These are phyloP conservation scores for Globisporangium iwayamae DNA, from an alignment of 352 stramenopile species.

Conservation along the genomic window DNA sequence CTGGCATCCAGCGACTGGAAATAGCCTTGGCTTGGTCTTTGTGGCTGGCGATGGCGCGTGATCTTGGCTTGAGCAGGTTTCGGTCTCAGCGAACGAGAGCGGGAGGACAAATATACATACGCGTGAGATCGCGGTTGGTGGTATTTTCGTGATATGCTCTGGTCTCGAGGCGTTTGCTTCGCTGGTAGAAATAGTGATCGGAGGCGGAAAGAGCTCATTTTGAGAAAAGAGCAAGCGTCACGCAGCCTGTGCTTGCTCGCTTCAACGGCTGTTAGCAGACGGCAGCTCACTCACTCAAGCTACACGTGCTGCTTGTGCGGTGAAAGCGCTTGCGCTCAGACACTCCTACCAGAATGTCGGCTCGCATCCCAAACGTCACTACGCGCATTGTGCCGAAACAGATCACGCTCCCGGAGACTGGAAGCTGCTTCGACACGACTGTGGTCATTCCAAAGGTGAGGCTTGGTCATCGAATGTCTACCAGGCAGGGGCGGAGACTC, in stretches of 20 bases:
- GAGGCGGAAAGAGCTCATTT: constrained; percentile 21
- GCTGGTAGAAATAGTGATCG: neutral
- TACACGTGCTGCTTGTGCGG: neutral
- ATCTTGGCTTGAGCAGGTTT: constrained; percentile 2
- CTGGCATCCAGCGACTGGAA: neutral
- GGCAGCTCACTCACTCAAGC: neutral
- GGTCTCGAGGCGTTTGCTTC: neutral
- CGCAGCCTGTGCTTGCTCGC: constrained; percentile 1
- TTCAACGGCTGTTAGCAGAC: neutral
- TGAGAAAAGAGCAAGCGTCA: constrained; percentile 29
- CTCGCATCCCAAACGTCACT: constrained; percentile 79
- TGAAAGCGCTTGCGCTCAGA: neutral
- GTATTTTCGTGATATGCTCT: constrained; percentile 1
- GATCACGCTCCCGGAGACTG: constrained; percentile 82
- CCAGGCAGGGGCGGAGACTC: neutral
- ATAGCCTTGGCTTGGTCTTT: neutral
- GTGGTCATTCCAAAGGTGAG: constrained; percentile 47
- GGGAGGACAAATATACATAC: constrained; percentile 5
- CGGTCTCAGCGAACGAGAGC: neutral
- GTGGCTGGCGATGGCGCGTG: too few relatives aligned
- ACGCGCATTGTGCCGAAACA: constrained; percentile 80
- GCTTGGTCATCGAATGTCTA: too few relatives aligned
- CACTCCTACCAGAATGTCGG: constrained; percentile 28
- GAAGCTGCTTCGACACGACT: constrained; percentile 95
- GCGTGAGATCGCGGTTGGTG: constrained; percentile 4